These are phyloP conservation scores for Penicillium chermesinum DNA, from an alignment of 495 filamentous ascomycete genomes.

Conservation along the genomic window DNA sequence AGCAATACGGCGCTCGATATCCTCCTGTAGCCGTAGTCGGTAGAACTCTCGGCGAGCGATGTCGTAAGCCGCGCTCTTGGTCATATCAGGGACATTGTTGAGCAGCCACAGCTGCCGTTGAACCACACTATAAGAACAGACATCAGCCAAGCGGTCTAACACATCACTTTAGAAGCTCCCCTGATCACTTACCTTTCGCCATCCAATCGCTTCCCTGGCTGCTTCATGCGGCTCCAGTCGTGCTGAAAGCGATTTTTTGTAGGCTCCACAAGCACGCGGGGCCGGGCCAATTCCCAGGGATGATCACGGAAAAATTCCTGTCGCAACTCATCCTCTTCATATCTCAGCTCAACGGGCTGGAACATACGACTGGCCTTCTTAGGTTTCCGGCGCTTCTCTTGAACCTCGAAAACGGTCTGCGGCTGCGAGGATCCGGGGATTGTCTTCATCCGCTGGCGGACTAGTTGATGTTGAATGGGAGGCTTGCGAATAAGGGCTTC, in stretches of 20 bases:
- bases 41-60: slow-evolving; percentile 88
- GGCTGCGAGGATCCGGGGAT: slow-evolving; percentile 25
- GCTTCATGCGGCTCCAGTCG: slow-evolving; percentile 78
- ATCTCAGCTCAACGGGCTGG: slow-evolving; percentile 68
- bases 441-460: slow-evolving; percentile 43
- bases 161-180: no score
- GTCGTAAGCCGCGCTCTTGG: slow-evolving; percentile 72
- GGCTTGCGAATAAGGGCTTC: slow-evolving; percentile 68
- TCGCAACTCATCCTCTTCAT: slow-evolving; percentile 82
- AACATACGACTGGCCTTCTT: slow-evolving; percentile 72
- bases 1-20: slow-evolving; percentile 78
- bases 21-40: slow-evolving; percentile 68
- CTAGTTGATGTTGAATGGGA: slow-evolving; percentile 60
- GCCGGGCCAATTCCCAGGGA: slow-evolving; percentile 94
- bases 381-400: slow-evolving; percentile 38
- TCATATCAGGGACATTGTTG: slow-evolving; percentile 56
- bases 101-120: slow-evolving; percentile 87
- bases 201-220: slow-evolving; percentile 72
- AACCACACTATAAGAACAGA: slow-evolving; percentile 64
- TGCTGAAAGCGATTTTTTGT: slow-evolving; percentile 67
- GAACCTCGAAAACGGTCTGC: slow-evolving; percentile 35
- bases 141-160: not conserved
- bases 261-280: slow-evolving; percentile 75
- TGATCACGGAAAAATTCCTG: slow-evolving; percentile 83
- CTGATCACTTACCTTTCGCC: slow-evolving; percentile 95